Conservation (phyloP, 2,329 filamentous ascomycete genomes). For the Biscogniauxia mediterranea region DNA sequence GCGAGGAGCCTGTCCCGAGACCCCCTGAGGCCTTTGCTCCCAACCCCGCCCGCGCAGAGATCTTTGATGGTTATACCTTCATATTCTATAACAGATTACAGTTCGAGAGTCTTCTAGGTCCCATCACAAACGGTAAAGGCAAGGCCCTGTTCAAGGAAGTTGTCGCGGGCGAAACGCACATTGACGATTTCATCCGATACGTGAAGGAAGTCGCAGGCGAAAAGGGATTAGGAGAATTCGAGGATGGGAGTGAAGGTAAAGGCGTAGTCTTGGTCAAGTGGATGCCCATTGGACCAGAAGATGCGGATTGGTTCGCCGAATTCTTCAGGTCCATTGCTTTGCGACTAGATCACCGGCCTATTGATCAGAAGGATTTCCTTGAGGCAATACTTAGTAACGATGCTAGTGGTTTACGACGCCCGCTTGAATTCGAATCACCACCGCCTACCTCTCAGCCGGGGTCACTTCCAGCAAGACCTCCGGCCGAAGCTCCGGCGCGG, state of each 20-base stretch:
- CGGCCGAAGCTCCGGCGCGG: too few species aligned
- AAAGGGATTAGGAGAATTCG: constrained; percentile 65
- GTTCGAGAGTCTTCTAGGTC: constrained; percentile 70
- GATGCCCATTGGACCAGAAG: constrained; percentile 54
- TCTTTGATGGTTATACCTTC: constrained; percentile 88
- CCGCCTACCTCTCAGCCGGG: constrained; percentile 28
- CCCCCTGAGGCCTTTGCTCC: constrained; percentile 71
- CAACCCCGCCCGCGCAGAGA: constrained; percentile 58
- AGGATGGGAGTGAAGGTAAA: constrained; percentile 61
- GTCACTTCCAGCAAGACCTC: constrained; percentile 7
- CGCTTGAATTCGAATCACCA: constrained; percentile 54
- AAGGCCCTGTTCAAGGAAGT: constrained; percentile 73
- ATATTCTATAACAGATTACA: constrained; percentile 78
- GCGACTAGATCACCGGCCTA: constrained; percentile 74
- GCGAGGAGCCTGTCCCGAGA: constrained; percentile 71
- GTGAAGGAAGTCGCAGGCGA: constrained; percentile 73
- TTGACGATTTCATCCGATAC: constrained; percentile 75
- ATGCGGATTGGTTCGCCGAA: constrained; percentile 64
- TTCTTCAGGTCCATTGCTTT: constrained; percentile 70
- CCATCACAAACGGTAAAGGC: constrained; percentile 76
- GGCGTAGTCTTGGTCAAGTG: constrained; percentile 80
- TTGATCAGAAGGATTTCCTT: constrained; percentile 88
- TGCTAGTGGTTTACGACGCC: constrained; percentile 66
- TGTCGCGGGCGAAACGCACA: constrained; percentile 59
- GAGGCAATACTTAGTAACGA: constrained; percentile 85